Base-by-base conservation (phyloP, 1,284 basidiomycete genomes). In the Thecaphora frezii region DNA sequence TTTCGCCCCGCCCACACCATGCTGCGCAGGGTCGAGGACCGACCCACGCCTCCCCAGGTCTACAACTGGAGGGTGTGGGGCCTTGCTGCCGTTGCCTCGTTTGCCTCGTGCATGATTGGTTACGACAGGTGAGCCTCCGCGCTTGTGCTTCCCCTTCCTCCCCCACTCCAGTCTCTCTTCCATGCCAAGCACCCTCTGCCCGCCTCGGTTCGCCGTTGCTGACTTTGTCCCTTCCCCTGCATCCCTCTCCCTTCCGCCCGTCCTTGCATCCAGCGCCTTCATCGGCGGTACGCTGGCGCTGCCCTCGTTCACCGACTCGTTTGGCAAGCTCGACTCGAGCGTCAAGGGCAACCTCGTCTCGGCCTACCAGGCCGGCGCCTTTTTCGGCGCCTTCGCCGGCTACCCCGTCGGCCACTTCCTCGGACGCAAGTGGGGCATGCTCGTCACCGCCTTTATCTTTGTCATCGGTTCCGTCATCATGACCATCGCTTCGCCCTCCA, bases 41-140 rank as follows among this genome's bases (percentile, higher is more conserved):
- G 82, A 2, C 81, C 81, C 1, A 82, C 82, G n/a, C 82, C 82
- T 7, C 65, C 66, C 46, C 77, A 81, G 44, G 81, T 85, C 22
- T 84, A 85, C 80, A 84, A 84, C 67, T 81, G 78, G 78, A 79
- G 82, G 22, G 79, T 84, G 0, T 84, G 82, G 56, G 48, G 73
- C 13, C 78, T 81, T 36, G 79, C 83, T 5, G 68, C 80, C 47
- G 67, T 81, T 23, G 79, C 80, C 14, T 76, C 81, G 5, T 81
- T 81, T 49, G 82, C 80, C 8, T 80, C 82, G 22, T 75, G 80
- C 30, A 81, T 81, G 73, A 82, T 82, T 58, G 82, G 83, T 5
- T 78, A 81, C 53, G 83, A 84, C 58, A n/a, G n/a, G n/a, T n/a
- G n/a, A n/a, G n/a, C n/a, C n/a, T n/a, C n/a, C n/a, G n/a, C n/a